Percentiles rank a stretch among this genome's conserved stretches.
These are phyloP conservation scores for Cladosporium sp. DNA, from an alignment of 2,329 filamentous ascomycete genomes.

Conservation along the genomic window DNA sequence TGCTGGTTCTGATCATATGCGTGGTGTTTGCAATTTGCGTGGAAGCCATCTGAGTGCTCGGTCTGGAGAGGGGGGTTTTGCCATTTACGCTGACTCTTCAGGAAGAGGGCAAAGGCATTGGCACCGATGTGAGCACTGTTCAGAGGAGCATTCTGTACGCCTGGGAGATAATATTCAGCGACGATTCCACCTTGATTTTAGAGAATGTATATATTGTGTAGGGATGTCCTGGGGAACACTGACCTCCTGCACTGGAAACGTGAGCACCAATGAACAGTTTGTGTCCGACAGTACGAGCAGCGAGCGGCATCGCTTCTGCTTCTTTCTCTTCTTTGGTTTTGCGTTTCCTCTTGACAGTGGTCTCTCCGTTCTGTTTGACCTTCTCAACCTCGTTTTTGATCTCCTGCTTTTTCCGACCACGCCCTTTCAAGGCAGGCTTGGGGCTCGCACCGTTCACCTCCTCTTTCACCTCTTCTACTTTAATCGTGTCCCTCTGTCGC, in stretches of 20 bases:
- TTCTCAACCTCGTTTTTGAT: constrained; percentile 13
- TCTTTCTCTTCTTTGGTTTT: constrained; percentile 54
- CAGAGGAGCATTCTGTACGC: constrained; percentile 79
- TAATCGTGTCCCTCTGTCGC: constrained; percentile 12
- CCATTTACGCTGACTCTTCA: constrained; percentile 97
- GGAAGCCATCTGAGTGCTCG: constrained; percentile 64
- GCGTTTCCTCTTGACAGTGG: constrained; percentile 35
- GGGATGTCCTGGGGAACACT: constrained; percentile 19
- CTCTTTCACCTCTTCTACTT: constrained; percentile 7
- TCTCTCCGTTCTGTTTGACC: not conserved
- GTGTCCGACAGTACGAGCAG: constrained; percentile 61
- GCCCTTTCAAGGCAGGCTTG: not conserved
- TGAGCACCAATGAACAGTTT: constrained; percentile 89
- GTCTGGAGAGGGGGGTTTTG: constrained; percentile 68
- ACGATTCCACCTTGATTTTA: not conserved
- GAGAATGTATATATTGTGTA: too few relatives aligned
- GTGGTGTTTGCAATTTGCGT: constrained; percentile 59
- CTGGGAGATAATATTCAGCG: constrained; percentile 36
- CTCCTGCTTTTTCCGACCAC: constrained; percentile 1
- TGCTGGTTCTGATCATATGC: constrained; percentile 65
- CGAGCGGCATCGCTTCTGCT: constrained; percentile 57
- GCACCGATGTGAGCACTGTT: constrained; percentile 48
- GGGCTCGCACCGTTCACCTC: not conserved
- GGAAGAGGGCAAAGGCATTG: constrained; percentile 89
- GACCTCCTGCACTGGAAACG: constrained; percentile 81